Evolutionary conservation across 2,329 filamentous ascomycete genomes (phyloP).

Genomic region (Claviceps pazoutovae): DNA sequence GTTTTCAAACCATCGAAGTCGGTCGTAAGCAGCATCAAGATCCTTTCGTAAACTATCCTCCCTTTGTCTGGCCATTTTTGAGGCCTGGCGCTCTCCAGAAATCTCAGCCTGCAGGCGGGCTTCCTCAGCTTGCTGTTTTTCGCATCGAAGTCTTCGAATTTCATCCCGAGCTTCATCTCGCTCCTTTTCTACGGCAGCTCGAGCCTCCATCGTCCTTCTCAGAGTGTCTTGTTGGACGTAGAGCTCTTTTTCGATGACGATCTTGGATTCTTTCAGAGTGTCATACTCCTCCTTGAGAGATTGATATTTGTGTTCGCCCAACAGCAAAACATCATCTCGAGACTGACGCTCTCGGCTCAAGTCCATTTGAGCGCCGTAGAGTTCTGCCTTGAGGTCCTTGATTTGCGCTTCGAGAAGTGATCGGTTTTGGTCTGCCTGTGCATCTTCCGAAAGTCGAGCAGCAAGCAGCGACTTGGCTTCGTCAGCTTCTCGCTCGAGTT

Average conservation of each 20-base stretch:
- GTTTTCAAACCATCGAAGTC: conserved; percentile 63
- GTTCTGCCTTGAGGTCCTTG: conserved; percentile 69
- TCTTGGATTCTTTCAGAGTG: conserved; percentile 81
- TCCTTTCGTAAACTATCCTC: conserved; percentile 67
- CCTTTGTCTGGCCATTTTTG: conserved; percentile 63
- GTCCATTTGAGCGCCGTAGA: conserved; percentile 76
- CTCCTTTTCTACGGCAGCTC: conserved; percentile 67
- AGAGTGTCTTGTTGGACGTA: conserved; percentile 90
- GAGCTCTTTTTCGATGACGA: conserved; percentile 94
- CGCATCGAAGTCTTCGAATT: conserved; percentile 65
- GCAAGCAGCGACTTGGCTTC: conserved; percentile 81
- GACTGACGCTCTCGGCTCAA: conserved; percentile 86
- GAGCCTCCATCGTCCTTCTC: conserved; percentile 70
- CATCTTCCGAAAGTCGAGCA: conserved; percentile 79
- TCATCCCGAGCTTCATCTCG: conserved; percentile 82
- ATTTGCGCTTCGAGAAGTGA: conserved; percentile 79
- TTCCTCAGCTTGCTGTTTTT: conserved; percentile 75
- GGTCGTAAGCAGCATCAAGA: conserved; percentile 62
- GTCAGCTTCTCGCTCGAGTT: conserved; percentile 75
- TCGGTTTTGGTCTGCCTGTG: conserved; percentile 66
- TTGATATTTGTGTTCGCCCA: conserved; percentile 77
- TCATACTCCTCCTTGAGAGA: conserved; percentile 76
- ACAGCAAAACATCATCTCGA: conserved; percentile 79
- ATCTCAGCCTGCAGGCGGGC: conserved; percentile 72
- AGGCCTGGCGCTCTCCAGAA: conserved; percentile 66